Evolutionary conservation across 1,284 basidiomycete species (phyloP), one percentile per base, ranked within the genome.

Genomic region (Ustilago loliicola): DNA sequence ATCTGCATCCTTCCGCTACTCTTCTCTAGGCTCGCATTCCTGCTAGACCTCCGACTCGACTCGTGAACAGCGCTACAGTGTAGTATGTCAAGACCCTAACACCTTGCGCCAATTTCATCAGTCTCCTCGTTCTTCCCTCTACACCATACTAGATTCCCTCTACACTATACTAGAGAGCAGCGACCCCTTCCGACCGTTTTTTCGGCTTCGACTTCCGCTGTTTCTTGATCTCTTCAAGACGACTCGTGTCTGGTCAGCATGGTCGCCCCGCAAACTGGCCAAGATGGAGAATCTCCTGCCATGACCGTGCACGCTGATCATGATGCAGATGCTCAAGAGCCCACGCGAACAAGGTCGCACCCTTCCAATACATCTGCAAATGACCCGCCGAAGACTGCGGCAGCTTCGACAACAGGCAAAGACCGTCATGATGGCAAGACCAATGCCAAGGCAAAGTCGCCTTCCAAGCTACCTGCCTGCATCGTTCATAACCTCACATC

Each of bases 401-500:
- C 63, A 2, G 11, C 42, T 34, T 34, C 66, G 13, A 23, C 40
- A 15, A 34, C 51, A 23, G 29, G 1, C 19, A 47, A 47, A 21
- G 4, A 25, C 27, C 36, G 36, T 19, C 23, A 47, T 19, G 30
- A 40, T 11, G 30, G n/a, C 40, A 36, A 45, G 53, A 5, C 52
- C 5, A 71, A 58, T 0, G 42, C 21, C 27, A 38, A 48, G 27
- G 15, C 40, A 0, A 63, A 62, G 1, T 25, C 10, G 10, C 2
- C 64, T 0, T 70, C 67, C 30, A 79, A 71, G 60, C 8, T 79
- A 9, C 77, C 80, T 2, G 32, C 42, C 13, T 82, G 80, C 79
- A 63, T 82, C 65, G 57, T 45, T 38, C 47, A 66, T 54, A 80
- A 82, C 36, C 29, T 82, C 61, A 66, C 42, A 0, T 76, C 77